Percentiles rank a stretch among this genome's conserved stretches.
These are phyloP conservation scores for Neurospora tetrasperma DNA, from an alignment of 495 filamentous ascomycete species.

Conservation along the genomic window DNA sequence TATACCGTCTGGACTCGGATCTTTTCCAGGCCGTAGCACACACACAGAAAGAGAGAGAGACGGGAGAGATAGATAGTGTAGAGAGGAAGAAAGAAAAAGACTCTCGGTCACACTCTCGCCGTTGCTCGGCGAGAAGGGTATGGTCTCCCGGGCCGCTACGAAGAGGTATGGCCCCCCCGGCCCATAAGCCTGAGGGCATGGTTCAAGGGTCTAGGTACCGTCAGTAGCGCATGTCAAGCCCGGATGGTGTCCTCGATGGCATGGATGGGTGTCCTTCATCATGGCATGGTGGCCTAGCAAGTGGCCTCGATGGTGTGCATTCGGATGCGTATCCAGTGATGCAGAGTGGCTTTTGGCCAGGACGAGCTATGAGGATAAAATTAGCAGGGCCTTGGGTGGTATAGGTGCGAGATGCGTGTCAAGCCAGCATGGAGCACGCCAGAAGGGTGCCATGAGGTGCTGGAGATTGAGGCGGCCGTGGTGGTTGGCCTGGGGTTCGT, in stretches of 20 bases:
- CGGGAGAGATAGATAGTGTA: too few relatives aligned
- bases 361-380: neutral
- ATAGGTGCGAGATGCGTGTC: neutral
- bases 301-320: constrained; percentile 1
- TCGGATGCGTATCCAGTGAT: neutral
- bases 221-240: neutral
- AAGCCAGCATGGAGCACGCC: neutral
- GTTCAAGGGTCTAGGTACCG: neutral
- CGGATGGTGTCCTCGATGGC: neutral
- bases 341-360: neutral
- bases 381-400: neutral
- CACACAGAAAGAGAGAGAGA: neutral
- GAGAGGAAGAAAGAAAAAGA: neutral
- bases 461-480: neutral
- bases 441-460: neutral
- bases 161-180: neutral
- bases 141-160: neutral
- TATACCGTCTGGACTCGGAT: neutral
- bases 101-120: neutral
- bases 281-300: neutral
- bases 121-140: neutral
- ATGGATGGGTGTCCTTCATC: neutral
- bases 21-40: neutral
- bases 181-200: neutral
- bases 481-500: neutral